Conservation (phyloP, 2,329 filamentous ascomycete genomes). For the Chlorencoelia australis region DNA sequence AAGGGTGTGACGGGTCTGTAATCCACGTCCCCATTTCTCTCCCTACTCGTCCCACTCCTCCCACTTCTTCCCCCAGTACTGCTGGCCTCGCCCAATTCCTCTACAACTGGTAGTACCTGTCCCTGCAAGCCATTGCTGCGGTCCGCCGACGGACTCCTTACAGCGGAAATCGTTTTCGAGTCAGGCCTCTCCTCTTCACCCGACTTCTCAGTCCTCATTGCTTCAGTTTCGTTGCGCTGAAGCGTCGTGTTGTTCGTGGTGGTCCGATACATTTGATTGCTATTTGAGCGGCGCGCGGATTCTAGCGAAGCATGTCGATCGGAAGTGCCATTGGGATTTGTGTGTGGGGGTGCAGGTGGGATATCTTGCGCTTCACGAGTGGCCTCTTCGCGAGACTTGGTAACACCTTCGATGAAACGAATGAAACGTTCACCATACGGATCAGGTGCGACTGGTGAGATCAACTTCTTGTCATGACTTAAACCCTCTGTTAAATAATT, state of each 20-base stretch:
- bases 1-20: slow-evolving; percentile 17
- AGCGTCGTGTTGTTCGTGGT: slow-evolving; percentile 16
- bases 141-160: slow-evolving; percentile 46
- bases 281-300: slow-evolving; percentile 15
- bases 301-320: slow-evolving; percentile 18
- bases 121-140: slow-evolving; percentile 42
- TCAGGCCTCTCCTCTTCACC: slow-evolving; percentile 24
- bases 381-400: slow-evolving; percentile 81
- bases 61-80: slow-evolving; percentile 51
- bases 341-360: slow-evolving; percentile 15
- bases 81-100: slow-evolving; percentile 73
- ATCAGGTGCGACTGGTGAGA: slow-evolving; percentile 83
- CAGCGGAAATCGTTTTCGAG: slow-evolving; percentile 40
- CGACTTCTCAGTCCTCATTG: slow-evolving; percentile 23
- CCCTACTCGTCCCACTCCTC: slow-evolving; percentile 32
- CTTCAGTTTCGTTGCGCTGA: slow-evolving; percentile 23
- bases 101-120: slow-evolving; percentile 70
- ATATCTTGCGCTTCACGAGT: slow-evolving; percentile 43
- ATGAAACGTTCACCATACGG: slow-evolving; percentile 91
- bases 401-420: slow-evolving; percentile 82
- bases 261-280: slow-evolving; percentile 15
- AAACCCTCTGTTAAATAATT: slow-evolving; percentile 51
- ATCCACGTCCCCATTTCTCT: slow-evolving; percentile 24
- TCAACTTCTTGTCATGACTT: slow-evolving; percentile 71
- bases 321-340: slow-evolving; percentile 17